phyloP scores from a whole-genome alignment of 495 filamentous ascomycete genomes.

The Aspergillus bridgeri region DNA sequence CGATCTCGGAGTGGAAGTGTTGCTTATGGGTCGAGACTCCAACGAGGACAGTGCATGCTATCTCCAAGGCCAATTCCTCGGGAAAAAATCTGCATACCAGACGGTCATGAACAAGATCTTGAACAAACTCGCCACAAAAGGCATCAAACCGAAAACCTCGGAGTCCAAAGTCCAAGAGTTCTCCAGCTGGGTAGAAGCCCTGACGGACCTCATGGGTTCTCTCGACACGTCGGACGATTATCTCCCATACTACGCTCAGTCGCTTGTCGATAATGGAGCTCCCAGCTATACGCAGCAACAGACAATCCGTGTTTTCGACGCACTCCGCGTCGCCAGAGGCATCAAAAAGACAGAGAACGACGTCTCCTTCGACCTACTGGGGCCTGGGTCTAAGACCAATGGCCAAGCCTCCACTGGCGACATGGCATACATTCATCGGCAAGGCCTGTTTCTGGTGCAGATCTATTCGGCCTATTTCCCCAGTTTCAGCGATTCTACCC shows the following conservation, averaged over 20 bases:
- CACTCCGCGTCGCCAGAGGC: not conserved
- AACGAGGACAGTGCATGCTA: not conserved
- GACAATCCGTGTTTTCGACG: not conserved
- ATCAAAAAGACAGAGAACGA: not conserved
- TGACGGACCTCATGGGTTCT: constrained; percentile 7
- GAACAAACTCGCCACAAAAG: not conserved
- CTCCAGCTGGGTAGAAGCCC: not conserved
- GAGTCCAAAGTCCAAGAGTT: constrained; percentile 1
- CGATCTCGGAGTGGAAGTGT: constrained; percentile 1
- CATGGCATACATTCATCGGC: constrained; percentile 2
- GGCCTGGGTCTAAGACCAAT: not conserved
- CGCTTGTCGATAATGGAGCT: not conserved
- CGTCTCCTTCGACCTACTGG: constrained; percentile 2
- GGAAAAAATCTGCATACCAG: not conserved
- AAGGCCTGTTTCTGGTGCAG: constrained; percentile 1
- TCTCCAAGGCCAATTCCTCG: not conserved
- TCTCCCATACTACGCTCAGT: constrained; percentile 5
- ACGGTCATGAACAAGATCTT: not conserved
- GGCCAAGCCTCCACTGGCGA: not conserved
- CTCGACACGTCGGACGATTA: not conserved
- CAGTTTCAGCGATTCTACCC: not conserved
- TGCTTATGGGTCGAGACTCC: not conserved
- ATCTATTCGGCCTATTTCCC: constrained; percentile 5
- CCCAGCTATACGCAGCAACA: not conserved
- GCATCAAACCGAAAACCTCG: not conserved